Base-by-base conservation (phyloP, 306 rosid genomes). In the Nissolia schottii region DNA sequence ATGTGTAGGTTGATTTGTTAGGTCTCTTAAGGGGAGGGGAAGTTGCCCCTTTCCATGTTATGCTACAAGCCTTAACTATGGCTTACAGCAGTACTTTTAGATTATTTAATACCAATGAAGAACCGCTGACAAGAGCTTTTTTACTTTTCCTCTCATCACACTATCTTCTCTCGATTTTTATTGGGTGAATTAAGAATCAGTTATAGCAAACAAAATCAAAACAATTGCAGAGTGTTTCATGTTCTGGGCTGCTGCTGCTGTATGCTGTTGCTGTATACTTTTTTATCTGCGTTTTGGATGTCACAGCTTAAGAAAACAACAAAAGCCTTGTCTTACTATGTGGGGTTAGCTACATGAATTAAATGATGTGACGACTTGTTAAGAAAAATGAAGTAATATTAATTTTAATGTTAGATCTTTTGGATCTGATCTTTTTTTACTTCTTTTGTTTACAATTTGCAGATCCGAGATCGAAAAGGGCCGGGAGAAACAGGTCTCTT, bases 391-490 rank as follows among this genome's bases (percentile, higher is more conserved):
- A n/a, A 23, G 28, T 63, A 58, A 31, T 18, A 32, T 34, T 22
- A 71, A 34, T 34, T 46, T 32, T 43, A n/a, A n/a, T n/a, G n/a
- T n/a, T 9, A 56, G 38, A 35, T 25, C 20, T 28, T 20, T 57
- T 46, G 25, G 37, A 67, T 67, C 78, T 71, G 37, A 9, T n/a
- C 29, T 29, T 45, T 18, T 28, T 43, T 7, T 34, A 14, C 14
- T 41, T 2, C 5, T 41, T 41, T 41, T 7, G 1, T 7, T 5
- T 3, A 56, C 59, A 57, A 75, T 82, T 84, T 15, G 13, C 96
- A 94, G 98, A 71, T 85, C 76, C 11, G 95, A 94, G 80, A 85
- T 94, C 66, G 88, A 87, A 53, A 77, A 57, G 81, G 89, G 91
- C 22, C 71, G 75, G 67, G 83, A 83, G 85, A 89, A 85, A 70